phyloP scores from a whole-genome alignment of 139 green algal genomes.

The Edaphochlamys debaryana region DNA sequence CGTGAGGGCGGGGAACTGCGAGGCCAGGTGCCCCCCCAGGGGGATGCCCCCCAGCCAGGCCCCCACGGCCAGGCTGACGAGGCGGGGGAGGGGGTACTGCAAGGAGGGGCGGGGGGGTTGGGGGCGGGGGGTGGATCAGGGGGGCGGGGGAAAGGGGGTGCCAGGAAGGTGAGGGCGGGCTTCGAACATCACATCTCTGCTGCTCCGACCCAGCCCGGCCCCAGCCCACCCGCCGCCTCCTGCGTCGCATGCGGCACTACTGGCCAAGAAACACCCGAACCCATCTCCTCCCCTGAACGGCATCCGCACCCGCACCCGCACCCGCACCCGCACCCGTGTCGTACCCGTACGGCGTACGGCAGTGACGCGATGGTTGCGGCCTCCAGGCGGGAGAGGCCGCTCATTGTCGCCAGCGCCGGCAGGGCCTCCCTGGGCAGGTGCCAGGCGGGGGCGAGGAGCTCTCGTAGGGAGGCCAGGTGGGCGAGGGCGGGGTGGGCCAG shows the following conservation, averaged over 20 bases:
- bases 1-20: background rate
- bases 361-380: background rate
- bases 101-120: too few relatives aligned
- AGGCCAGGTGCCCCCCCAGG: slow-evolving; percentile 11
- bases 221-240: background rate
- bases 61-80: background rate
- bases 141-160: background rate
- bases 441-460: background rate
- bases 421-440: background rate
- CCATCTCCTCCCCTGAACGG: background rate
- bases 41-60: slow-evolving; percentile 1
- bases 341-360: slow-evolving; percentile 8
- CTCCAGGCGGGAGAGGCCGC: background rate
- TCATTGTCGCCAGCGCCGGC: background rate
- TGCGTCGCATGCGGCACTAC: too few relatives aligned
- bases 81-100: background rate
- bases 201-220: too few relatives aligned
- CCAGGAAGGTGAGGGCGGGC: background rate
- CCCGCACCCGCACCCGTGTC: background rate
- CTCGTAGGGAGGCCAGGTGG: background rate
- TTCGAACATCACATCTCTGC: background rate
- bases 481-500: slow-evolving; percentile 6
- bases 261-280: too few relatives aligned
- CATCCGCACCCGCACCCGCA: background rate
- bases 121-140: background rate